A percentile compares a stretch with the other conserved stretches of the same genome.
Conservation (phyloP, 176 grass and related monocot genomes). For the Ensete ventricosum region DNA sequence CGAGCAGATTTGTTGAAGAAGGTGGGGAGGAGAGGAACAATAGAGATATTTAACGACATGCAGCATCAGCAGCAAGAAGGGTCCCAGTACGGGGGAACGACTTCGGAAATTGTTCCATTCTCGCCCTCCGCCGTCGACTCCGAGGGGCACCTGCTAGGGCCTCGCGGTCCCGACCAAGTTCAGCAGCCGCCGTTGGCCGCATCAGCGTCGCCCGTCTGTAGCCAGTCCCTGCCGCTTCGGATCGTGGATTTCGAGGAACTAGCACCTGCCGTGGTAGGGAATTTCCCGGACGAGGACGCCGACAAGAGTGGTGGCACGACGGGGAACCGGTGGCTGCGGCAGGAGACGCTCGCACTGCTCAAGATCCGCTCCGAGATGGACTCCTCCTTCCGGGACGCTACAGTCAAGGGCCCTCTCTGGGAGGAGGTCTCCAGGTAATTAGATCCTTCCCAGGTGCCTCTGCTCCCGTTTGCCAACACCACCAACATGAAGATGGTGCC, state of each 20-base stretch:
- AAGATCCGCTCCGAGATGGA: conserved; percentile 97
- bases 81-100: conserved; percentile 29
- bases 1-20: no score
- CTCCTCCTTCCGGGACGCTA: conserved; percentile 73
- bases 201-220: not conserved
- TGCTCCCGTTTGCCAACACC: not conserved
- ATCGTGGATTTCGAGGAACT: conserved; percentile 9
- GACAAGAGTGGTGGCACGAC: conserved; percentile 22
- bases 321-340: conserved; percentile 70
- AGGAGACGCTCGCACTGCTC: conserved; percentile 84
- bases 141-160: no score
- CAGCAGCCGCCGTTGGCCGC: not conserved
- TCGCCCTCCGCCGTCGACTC: not conserved
- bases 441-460: not conserved
- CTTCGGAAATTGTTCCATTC: conserved; percentile 31
- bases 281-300: conserved; percentile 32
- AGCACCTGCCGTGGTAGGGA: conserved; percentile 3
- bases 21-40: no score
- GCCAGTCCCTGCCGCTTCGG: not conserved
- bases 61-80: conserved; percentile 14
- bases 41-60: no score
- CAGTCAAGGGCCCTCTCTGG: conserved; percentile 79
- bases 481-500: not conserved
- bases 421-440: conserved; percentile 74
- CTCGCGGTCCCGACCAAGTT: not conserved